Base-by-base conservation (phyloP, 148 eudicot species). In the Rheum nobile region DNA sequence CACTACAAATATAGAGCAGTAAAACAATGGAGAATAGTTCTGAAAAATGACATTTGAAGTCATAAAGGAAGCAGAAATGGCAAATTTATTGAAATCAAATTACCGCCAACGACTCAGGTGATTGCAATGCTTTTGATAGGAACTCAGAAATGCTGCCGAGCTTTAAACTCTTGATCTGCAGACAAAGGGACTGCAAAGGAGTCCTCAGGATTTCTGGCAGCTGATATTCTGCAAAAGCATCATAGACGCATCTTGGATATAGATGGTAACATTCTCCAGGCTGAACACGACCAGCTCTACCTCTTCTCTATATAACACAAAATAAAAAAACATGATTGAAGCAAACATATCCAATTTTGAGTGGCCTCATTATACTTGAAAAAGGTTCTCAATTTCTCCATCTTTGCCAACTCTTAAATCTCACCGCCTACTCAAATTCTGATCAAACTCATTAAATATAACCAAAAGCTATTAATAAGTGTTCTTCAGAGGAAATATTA, bases 251-350 rank as follows among this genome's bases (percentile, higher is more conserved):
- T 82, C 80, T 83, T 16, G 98, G 98, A 78, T 91, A 93, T 22
- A 93, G 85, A 80, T 93, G 98, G 83, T 87, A 93, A 86, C 97
- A 93, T 77, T 88, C 97, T 50, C 98, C 98, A 55, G 97, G 92
- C 83, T 87, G 96, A 70, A 93, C 97, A 80, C 98, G 98, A 12
- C 98, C 98, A 77, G 98, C 98, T 44, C 98, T 86, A 57, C 98
- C 98, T 83, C 95, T 85, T 80, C 98, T 88, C 98, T 93, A 43
- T 41, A 72, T 22, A 41, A 8, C 71, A 77, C 24, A 11, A 65
- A 34, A 61, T 2, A 14, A 28, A 34, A 65, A 34, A 13, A 14
- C 70, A 65, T 0, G 70, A 65, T 31, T 34, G 22, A 31, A 29
- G 70, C 38, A 65, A 28, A 32, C 38, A 5, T 31, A 65, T 32